phyloP scores from a whole-genome alignment of 371 early-diverging fungal genomes.

The Haplosporangium sp. region DNA sequence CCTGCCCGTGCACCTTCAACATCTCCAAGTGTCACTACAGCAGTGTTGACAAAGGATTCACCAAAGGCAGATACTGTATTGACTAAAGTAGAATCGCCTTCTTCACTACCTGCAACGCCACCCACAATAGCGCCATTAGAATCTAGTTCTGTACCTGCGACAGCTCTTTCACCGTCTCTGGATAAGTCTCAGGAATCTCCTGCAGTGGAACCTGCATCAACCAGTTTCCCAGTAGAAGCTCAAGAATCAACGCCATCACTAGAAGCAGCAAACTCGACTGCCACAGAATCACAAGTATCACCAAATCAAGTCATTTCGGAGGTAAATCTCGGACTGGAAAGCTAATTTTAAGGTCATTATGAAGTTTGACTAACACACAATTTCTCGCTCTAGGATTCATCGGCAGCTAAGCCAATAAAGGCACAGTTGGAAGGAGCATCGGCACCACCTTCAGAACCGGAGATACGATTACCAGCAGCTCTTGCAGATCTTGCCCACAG shows the following conservation, averaged over 20 bases:
- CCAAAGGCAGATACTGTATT: slow-evolving; percentile 23
- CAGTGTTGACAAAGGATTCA: slow-evolving; percentile 23
- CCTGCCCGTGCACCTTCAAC: slow-evolving; percentile 17
- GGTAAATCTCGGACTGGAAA: neutral
- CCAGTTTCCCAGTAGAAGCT: neutral
- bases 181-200: neutral
- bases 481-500: slow-evolving; percentile 82
- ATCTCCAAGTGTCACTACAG: slow-evolving; percentile 31
- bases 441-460: slow-evolving; percentile 44
- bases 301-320: neutral
- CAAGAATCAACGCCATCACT: neutral
- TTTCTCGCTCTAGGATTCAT: neutral
- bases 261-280: neutral
- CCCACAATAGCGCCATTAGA: slow-evolving; percentile 21
- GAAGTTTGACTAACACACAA: too few species aligned
- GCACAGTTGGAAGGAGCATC: slow-evolving; percentile 18
- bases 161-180: neutral
- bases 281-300: slow-evolving; percentile 8
- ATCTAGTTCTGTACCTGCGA: neutral
- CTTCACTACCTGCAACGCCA: slow-evolving; percentile 34
- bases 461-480: slow-evolving; percentile 77
- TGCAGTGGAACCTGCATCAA: neutral
- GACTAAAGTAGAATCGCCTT: slow-evolving; percentile 19
- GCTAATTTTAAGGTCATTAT: too few species aligned
- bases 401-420: slow-evolving; percentile 2